Base-by-base conservation (phyloP, 1,284 basidiomycete genomes). In the Ganoderma lucidum region DNA sequence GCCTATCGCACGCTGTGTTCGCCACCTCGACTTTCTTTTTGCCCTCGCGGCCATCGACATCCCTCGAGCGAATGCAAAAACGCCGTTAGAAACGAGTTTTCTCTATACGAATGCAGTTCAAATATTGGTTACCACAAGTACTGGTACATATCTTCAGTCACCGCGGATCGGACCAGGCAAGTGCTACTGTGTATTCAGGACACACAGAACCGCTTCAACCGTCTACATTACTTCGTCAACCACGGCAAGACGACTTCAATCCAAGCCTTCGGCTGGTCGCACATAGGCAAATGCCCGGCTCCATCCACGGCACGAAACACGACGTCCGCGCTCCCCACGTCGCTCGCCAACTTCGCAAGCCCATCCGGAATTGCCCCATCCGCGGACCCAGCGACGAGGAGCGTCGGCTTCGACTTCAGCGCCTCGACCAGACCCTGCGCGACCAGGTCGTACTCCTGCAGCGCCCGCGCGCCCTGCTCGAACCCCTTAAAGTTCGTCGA, bases 251-350 rank as follows among this genome's bases (percentile, higher is more conserved):
- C 48, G 23, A 51, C 10, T 14, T 28, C 23, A 23, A 51, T 10
- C 48, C 48, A 51, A 51, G 23, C 48, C 48, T 51, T 51, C 23
- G 48, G 48, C 48, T 51, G 48, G 23, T 51, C 48, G 12, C 48
- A 51, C 56, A 59, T 59, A 3, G 56, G 56, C 32, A 59, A 15
- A 39, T 59, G 56, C 15, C 56, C 56, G 9, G 56, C 56, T 17
- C 56, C 15, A 12, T 59, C 56, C 32, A 59, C 56, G 19, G 56
- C 56, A 15, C 56, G 37, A 8, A 39, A 35, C 56, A 19, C 56
- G 2, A 39, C 32, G 9, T 51, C 48, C 8, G 23, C 12, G 48
- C 48, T 51, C 10, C 23, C 48, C 23, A 51, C 48, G 10, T 51
- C 48, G 48, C 23, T 28, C 48, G 48, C 48, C 23, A 51, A 10